These are phyloP conservation scores for Hamamelis virginiana DNA, from an alignment of 164 flowering plant species.

Conservation along the genomic window DNA sequence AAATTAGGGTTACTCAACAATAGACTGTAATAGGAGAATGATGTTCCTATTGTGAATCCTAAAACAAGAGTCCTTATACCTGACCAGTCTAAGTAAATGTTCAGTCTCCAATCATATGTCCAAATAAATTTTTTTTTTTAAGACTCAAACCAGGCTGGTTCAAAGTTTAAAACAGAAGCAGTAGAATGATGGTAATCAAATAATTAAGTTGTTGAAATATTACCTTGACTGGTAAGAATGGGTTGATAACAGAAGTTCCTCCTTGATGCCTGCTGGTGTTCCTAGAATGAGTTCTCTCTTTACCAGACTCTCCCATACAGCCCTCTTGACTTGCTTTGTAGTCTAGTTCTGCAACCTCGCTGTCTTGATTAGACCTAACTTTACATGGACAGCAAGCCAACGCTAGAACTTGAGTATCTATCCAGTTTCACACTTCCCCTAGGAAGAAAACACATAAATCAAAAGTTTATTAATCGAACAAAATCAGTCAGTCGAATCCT, in stretches of 20 bases:
- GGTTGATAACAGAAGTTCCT: conserved; percentile 21
- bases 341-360: not conserved
- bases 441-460: not conserved
- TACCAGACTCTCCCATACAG: conserved; percentile 31
- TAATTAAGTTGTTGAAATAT: no score
- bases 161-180: not conserved
- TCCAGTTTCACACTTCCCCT: not conserved
- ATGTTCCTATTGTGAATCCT: no score
- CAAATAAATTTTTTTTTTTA: not conserved
- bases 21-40: no score
- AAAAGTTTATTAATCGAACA: not conserved
- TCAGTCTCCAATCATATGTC: not conserved
- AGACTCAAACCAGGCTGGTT: not conserved
- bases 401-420: not conserved
- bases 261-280: conserved; percentile 16
- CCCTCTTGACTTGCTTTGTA: conserved; percentile 3
- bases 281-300: conserved; percentile 17
- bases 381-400: not conserved
- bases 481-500: no score
- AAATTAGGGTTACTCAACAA: no score
- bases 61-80: no score
- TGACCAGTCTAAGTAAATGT: no score
- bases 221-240: conserved; percentile 41
- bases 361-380: not conserved
- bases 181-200: not conserved